phyloP scores from a whole-genome alignment of 768 basidiomycete species.

The Russula dissimulans region DNA sequence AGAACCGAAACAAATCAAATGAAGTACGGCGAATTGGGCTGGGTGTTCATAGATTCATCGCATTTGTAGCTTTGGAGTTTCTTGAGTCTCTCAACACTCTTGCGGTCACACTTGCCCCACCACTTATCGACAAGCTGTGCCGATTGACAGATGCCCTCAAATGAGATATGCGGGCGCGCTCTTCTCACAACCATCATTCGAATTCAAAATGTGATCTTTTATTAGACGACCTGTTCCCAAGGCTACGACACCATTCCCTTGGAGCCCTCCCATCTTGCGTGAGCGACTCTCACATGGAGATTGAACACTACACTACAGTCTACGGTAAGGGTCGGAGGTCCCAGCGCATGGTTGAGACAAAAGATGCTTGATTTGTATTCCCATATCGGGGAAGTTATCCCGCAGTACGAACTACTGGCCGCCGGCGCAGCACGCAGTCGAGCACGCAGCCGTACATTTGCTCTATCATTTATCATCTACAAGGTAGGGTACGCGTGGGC shows the following conservation, averaged over 20 bases:
- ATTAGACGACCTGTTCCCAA: neutral
- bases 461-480: too few species aligned
- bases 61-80: neutral
- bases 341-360: too few species aligned
- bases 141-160: neutral
- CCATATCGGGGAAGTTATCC: too few species aligned
- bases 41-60: too few species aligned
- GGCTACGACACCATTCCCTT: neutral
- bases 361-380: too few species aligned
- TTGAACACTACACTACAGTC: neutral
- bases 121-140: neutral
- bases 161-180: neutral
- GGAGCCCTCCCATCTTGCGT: neutral
- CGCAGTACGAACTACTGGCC: too few species aligned
- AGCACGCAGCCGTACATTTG: too few species aligned
- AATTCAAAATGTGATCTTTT: neutral
- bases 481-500: too few species aligned
- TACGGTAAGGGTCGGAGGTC: neutral
- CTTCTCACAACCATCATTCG: conserved; percentile 7
- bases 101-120: too few species aligned
- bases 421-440: too few species aligned
- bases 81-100: neutral
- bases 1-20: too few species aligned
- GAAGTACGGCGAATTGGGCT: too few species aligned
- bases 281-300: neutral